Percentiles rank a stretch among this genome's conserved stretches.
Evolutionary conservation across 495 filamentous ascomycete genomes (phyloP).

Genomic region (Bryoglossum gracile): DNA sequence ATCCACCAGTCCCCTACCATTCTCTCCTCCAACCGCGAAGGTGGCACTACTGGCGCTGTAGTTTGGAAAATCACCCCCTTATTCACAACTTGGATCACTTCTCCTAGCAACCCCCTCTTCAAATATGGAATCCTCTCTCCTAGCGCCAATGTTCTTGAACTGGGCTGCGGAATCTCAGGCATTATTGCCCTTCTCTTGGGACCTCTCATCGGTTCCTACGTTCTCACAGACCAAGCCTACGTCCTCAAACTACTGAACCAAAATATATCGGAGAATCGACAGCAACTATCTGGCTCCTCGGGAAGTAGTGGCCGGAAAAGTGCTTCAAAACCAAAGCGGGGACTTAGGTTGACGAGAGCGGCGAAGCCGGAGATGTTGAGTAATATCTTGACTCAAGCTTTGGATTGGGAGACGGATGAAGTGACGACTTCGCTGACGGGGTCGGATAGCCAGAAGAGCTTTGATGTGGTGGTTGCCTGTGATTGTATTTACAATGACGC

Average conservation of each 20-base stretch:
- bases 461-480: conserved; percentile 69
- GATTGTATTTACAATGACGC: conserved; percentile 89
- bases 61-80: conserved; percentile 89
- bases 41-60: conserved; percentile 91
- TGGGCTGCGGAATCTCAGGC: conserved; percentile 81
- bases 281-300: conserved; percentile 1
- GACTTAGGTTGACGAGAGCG: background rate
- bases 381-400: conserved; percentile 41
- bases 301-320: conserved; percentile 24
- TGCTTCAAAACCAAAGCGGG: conserved; percentile 23
- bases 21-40: conserved; percentile 65
- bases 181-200: conserved; percentile 62
- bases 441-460: conserved; percentile 24
- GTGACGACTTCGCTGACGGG: conserved; percentile 34
- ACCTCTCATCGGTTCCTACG: conserved; percentile 53
- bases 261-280: conserved; percentile 63
- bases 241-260: conserved; percentile 63
- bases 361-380: conserved; percentile 10
- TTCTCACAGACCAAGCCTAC: conserved; percentile 87
- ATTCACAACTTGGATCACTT: conserved; percentile 74
- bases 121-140: conserved; percentile 43
- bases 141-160: conserved; percentile 61
- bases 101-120: conserved; percentile 58
- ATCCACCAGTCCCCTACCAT: conserved; percentile 83
- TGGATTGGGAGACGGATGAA: conserved; percentile 66